Evolutionary conservation across 768 basidiomycete species (phyloP), one percentile per base, ranked within the genome.

Genomic region (Boletus eberwhitei): DNA sequence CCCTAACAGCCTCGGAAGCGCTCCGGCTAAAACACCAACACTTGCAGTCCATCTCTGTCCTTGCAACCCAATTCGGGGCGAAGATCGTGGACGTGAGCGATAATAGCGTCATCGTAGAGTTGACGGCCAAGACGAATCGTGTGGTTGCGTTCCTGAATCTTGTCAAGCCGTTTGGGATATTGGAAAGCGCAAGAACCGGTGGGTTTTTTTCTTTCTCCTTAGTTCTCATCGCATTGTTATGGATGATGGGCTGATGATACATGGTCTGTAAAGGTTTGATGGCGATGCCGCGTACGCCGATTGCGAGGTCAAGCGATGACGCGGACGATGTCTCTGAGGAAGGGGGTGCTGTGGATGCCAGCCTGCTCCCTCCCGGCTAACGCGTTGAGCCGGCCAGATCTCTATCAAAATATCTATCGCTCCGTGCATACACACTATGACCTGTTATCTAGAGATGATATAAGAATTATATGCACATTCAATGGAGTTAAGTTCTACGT

Each of bases 231-330:
- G 48, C n/a, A 7, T 38, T 26, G 34, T 16, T 16, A 21, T 11
- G 17, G 6, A 17, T 32, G 41, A 29, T n/a, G 45, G 41, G 34
- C 17, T 22, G 32, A 54, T 14, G 0, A 8, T 2, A 11, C 16
- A 2, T 37, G 16, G 36, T 35, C 29, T 26, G 32, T 34, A 6
- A 58, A 96, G 95, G 95, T 67, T 75, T 91, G 37, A 99, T 99
- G 96, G 95, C 91, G 7, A 97, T 99, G 90, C 97, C 97, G 5
- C 84, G 97, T 57, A 97, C 97, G 6, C 95, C 96, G 3, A 89
- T 98, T 64, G 69, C 81, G 16, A 75, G 78, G 50, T 71, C 77
- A 24, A 64, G 72, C 1, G 84, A 85, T 6, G 84, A 85, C 7
- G 84, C 84, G 14, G 87, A 84, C 14, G 76, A 78, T 13, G 70